phyloP scores from a whole-genome alignment of 1,139 yeast species.

The Saccharomyces hybrid region DNA sequence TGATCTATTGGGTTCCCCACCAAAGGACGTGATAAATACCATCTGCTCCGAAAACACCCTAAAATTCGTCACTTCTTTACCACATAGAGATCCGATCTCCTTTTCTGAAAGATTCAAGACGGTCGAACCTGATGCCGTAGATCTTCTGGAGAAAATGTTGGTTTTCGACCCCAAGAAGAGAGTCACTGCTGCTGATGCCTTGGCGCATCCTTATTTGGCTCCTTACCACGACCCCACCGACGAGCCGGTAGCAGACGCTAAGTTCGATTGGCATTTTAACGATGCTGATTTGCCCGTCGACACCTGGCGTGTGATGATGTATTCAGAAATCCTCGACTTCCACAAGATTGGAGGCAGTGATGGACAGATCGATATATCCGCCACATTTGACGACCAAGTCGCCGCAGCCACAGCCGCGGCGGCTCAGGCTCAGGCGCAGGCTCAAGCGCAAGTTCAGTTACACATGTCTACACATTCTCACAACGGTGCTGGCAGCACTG shows the following conservation, averaged over 20 bases:
- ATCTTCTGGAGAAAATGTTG: constrained; percentile 78
- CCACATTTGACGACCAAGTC: constrained; percentile 32
- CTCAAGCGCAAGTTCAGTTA: constrained; percentile 19
- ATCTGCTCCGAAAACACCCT: constrained; percentile 93
- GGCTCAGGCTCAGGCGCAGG: constrained; percentile 29
- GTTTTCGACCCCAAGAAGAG: constrained; percentile 92
- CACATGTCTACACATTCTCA: neutral
- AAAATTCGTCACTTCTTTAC: constrained; percentile 87
- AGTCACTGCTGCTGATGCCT: constrained; percentile 84
- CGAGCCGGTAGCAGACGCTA: constrained; percentile 88
- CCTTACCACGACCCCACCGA: constrained; percentile 98
- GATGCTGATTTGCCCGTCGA: constrained; percentile 97
- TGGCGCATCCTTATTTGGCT: constrained; percentile 84
- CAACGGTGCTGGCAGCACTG: neutral
- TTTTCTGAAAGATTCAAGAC: constrained; percentile 74
- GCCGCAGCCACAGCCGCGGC: constrained; percentile 34
- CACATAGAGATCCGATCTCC: constrained; percentile 87
- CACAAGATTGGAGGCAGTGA: constrained; percentile 43
- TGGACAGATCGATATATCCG: constrained; percentile 31
- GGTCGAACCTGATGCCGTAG: constrained; percentile 88
- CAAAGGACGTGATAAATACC: constrained; percentile 90
- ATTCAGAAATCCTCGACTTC: constrained; percentile 90
- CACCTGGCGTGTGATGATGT: constrained; percentile 99
- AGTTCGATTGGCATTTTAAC: constrained; percentile 96
- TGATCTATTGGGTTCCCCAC: constrained; percentile 93